Evolutionary conservation across 345 rosid genomes (phyloP).

Genomic region (Stellera chamaejasme): DNA sequence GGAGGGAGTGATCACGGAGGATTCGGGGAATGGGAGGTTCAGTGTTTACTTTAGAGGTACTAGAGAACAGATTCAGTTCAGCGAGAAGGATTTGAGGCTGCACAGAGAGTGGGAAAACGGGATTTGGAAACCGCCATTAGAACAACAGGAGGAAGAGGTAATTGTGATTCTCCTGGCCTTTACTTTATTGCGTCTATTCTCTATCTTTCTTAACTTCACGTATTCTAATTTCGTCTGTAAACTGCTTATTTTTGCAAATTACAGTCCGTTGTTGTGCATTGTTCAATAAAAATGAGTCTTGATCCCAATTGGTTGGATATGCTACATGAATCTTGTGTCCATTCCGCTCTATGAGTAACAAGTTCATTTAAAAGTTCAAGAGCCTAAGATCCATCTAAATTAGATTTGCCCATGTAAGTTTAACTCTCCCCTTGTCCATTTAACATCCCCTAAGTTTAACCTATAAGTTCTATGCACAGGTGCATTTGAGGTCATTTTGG

Average conservation of each 20-base stretch:
- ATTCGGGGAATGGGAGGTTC: slow-evolving; percentile 37
- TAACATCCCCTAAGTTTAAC: too few relatives aligned
- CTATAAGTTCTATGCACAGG: too few relatives aligned
- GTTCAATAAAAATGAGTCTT: too few relatives aligned
- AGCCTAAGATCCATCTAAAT: too few relatives aligned
- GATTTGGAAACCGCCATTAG: slow-evolving; percentile 58
- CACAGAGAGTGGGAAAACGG: slow-evolving; percentile 66
- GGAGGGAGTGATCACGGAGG: slow-evolving; percentile 71
- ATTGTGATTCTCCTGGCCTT: slow-evolving; percentile 2
- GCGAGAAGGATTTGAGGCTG: slow-evolving; percentile 39
- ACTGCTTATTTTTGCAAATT: background rate
- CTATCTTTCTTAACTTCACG: background rate
- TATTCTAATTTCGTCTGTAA: background rate
- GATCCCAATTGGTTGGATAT: too few relatives aligned
- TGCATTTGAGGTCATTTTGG: too few relatives aligned
- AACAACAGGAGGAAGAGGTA: slow-evolving; percentile 19
- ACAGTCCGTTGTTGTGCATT: too few relatives aligned
- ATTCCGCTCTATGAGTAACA: too few relatives aligned
- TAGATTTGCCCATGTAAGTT: too few relatives aligned
- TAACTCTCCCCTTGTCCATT: too few relatives aligned
- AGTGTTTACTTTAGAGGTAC: slow-evolving; percentile 49
- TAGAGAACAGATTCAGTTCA: slow-evolving; percentile 49
- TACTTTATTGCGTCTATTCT: background rate
- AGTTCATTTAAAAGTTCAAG: too few relatives aligned
- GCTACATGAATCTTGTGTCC: too few relatives aligned